phyloP scores from a whole-genome alignment of 2,329 filamentous ascomycete genomes.

The Niveomyces coronatus region DNA sequence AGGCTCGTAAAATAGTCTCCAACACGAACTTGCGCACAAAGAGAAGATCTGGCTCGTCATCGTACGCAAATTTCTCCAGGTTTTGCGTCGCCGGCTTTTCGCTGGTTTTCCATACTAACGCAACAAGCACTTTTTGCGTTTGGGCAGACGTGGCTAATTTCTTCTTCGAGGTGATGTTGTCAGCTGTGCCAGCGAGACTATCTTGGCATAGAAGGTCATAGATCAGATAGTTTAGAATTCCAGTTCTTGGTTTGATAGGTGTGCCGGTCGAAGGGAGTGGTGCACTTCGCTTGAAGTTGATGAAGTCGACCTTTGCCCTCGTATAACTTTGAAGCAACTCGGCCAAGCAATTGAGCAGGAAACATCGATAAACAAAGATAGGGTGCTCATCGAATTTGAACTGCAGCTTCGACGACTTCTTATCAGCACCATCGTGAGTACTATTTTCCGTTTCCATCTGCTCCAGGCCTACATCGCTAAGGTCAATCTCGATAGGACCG shows the following conservation, averaged over 20 bases:
- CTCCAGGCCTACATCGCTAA: conserved; percentile 12
- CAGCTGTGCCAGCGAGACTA: conserved; percentile 55
- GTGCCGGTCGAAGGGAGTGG: conserved; percentile 75
- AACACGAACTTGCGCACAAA: conserved; percentile 94
- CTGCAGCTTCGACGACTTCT: conserved; percentile 57
- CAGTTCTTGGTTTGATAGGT: conserved; percentile 87
- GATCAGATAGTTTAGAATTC: conserved; percentile 86
- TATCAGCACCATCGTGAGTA: conserved; percentile 37
- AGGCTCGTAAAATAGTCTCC: conserved; percentile 84
- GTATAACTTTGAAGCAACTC: conserved; percentile 90
- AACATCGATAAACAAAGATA: conserved; percentile 93
- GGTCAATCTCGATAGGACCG: conserved; percentile 25
- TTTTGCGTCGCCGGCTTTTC: conserved; percentile 56
- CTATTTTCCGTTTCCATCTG: conserved; percentile 21
- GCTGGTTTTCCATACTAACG: conserved; percentile 77
- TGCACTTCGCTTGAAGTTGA: conserved; percentile 93
- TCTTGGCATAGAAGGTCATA: conserved; percentile 60
- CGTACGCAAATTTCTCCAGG: conserved; percentile 51
- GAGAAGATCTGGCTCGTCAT: conserved; percentile 72
- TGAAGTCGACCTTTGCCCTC: conserved; percentile 93
- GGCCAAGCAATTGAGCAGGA: conserved; percentile 81
- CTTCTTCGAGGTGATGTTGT: conserved; percentile 73
- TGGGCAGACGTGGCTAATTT: conserved; percentile 74
- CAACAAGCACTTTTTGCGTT: conserved; percentile 77
- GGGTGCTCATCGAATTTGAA: conserved; percentile 93